Conservation (phyloP, 371 early-diverging fungal species). For the Rhizopus delemar region DNA sequence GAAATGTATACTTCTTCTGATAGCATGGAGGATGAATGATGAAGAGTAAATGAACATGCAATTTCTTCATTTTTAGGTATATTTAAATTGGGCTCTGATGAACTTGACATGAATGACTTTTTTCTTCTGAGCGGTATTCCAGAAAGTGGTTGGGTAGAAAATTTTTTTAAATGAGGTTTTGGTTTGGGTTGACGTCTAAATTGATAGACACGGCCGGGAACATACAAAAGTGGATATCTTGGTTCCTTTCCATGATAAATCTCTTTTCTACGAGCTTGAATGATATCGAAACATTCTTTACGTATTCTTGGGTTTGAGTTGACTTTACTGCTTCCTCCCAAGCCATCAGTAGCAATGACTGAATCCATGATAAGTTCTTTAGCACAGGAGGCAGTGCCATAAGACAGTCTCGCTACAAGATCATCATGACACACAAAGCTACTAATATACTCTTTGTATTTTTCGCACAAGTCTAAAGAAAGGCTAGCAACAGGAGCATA, state of each 20-base stretch:
- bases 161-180: constrained; percentile 5
- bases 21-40: constrained; percentile 36
- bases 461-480: constrained; percentile 67
- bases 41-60: constrained; percentile 35
- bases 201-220: constrained; percentile 50
- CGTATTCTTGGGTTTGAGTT: constrained; percentile 31
- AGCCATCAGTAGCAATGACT: constrained; percentile 45
- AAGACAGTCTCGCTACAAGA: constrained; percentile 73
- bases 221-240: constrained; percentile 46
- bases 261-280: constrained; percentile 44
- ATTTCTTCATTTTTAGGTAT: constrained; percentile 4
- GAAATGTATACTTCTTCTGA: constrained; percentile 50
- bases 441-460: constrained; percentile 66
- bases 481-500: constrained; percentile 67
- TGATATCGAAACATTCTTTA: constrained; percentile 46
- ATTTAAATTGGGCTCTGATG: constrained; percentile 7
- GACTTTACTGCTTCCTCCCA: constrained; percentile 48
- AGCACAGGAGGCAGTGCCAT: constrained; percentile 64
- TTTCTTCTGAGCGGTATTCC: constrained; percentile 6
- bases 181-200: constrained; percentile 29
- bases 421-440: constrained; percentile 80
- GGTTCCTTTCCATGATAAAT: constrained; percentile 45
- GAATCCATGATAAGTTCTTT: constrained; percentile 55
- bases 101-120: constrained; percentile 11
- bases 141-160: constrained; percentile 10